These are phyloP conservation scores for Ophiobolus disseminans DNA, from an alignment of 2,329 filamentous ascomycete species.

Conservation along the genomic window DNA sequence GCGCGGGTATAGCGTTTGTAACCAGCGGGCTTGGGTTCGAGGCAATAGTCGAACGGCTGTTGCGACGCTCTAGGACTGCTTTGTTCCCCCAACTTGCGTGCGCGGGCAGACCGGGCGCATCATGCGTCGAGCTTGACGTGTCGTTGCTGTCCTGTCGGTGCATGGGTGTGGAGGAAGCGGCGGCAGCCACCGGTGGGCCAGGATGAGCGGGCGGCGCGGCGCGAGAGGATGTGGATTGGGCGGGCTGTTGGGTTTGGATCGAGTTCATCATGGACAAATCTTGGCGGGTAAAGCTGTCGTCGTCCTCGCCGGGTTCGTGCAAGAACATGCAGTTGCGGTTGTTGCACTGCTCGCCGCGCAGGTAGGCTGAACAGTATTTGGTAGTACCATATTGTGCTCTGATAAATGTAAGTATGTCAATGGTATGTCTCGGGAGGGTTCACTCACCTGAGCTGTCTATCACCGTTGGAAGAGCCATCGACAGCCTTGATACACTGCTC, in stretches of 20 bases:
- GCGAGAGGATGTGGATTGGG: conserved; percentile 61
- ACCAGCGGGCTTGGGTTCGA: conserved; percentile 81
- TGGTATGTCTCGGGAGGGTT: background rate
- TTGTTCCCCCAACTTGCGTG: conserved; percentile 90
- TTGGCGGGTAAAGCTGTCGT: conserved; percentile 93
- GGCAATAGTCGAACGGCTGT: conserved; percentile 81
- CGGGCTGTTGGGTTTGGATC: conserved; percentile 77
- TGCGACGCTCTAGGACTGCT: conserved; percentile 72
- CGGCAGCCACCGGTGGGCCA: conserved; percentile 60
- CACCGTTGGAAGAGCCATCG: conserved; percentile 89
- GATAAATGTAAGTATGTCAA: conserved; percentile 24
- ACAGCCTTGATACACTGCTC: conserved; percentile 89
- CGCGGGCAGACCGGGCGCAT: conserved; percentile 88
- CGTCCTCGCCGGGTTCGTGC: conserved; percentile 97
- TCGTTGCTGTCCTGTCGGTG: conserved; percentile 79
- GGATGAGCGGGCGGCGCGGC: conserved; percentile 60
- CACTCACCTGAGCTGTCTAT: conserved; percentile 76
- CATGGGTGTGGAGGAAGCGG: conserved; percentile 68
- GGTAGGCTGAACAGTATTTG: conserved; percentile 97
- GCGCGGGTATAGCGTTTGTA: conserved; percentile 53
- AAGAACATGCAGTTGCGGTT: conserved; percentile 98
- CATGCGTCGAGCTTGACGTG: conserved; percentile 64
- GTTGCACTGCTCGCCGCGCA: conserved; percentile 91
- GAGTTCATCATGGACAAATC: conserved; percentile 95
- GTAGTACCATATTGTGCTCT: conserved; percentile 85